Base-by-base conservation (phyloP, 495 filamentous ascomycete species). In the Evansstolkia leycettana region DNA sequence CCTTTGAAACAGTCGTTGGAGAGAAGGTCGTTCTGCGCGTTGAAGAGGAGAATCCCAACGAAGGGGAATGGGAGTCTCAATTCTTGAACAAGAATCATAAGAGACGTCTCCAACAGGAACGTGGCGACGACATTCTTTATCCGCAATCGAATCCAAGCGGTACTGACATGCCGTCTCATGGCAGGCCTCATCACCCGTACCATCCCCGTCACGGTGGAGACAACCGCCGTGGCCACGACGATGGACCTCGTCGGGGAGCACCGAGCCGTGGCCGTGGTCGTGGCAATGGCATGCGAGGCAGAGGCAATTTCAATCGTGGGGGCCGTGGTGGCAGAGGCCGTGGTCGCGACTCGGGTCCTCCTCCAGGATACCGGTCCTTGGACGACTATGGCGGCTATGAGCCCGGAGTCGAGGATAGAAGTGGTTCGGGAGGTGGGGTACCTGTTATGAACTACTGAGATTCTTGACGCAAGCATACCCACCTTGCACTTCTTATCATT, bases 1-100 rank as follows among this genome's bases (percentile, higher is more conserved):
- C 67, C 1, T 79, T 99, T 42, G 80, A 85, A 39, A 85, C 81
- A 1, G 74, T 72, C 1, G 78, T 99, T 2, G 85, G 82, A 7
- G 87, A 96, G 60, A 94, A 92, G 58, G 72, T 80, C 12, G 59
- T 89, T 31, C 60, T 96, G 29, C 72, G 81, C 8, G 74, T 96
- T 24, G 84, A 94, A 54, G 66, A 73, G 37, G 79, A 89, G 30
- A 64, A 40, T 11, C 48, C 58, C 19, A 49, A 57, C 20, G 74
- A 76, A 42, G 67, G 69, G 30, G 65, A 70, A 37, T 75, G 69
- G 45, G 73, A 82, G 40, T 75, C 57, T 46, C 53, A 64, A 7
- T 70, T 66, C 45, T 50, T 66, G 10, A 70, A 73, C 50, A 76
- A 65, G 44, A 60, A 54, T 28, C 55, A 64, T 41, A 84, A 62